phyloP scores from a whole-genome alignment of 257 asterid species.

The Ilex aquifolium region DNA sequence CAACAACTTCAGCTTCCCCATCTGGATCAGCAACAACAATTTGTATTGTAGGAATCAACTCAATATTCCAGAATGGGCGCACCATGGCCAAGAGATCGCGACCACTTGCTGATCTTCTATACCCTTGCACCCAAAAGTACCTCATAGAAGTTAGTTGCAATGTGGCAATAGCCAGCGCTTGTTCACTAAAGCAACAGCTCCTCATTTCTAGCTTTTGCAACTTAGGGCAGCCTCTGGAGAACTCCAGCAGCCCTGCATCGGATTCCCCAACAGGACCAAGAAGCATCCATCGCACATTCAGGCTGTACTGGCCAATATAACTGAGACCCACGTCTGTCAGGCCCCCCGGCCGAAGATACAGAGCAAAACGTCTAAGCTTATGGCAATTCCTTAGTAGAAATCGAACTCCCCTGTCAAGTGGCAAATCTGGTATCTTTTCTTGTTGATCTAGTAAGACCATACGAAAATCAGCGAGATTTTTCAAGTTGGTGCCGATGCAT shows the following conservation, averaged over 20 bases:
- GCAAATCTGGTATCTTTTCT: conserved; percentile 60
- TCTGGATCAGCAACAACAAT: conserved; percentile 18
- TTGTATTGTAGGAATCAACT: conserved; percentile 62
- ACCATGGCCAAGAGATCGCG: conserved; percentile 52
- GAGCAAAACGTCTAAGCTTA: conserved; percentile 63
- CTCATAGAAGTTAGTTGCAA: conserved; percentile 45
- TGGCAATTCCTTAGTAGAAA: conserved; percentile 59
- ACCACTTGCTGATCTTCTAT: conserved; percentile 40
- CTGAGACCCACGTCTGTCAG: conserved; percentile 38
- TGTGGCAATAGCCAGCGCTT: conserved; percentile 60
- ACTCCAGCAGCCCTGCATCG: conserved; percentile 69
- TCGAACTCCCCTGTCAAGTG: conserved; percentile 78
- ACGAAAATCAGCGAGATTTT: conserved; percentile 67
- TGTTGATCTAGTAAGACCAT: conserved; percentile 67
- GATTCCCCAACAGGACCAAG: conserved; percentile 75
- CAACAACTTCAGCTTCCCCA: conserved; percentile 17
- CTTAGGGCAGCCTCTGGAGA: conserved; percentile 78
- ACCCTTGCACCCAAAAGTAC: conserved; percentile 91
- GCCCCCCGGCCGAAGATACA: conserved; percentile 73
- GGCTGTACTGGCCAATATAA: not conserved
- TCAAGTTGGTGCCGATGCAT: conserved; percentile 47
- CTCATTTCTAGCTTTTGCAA: conserved; percentile 76
- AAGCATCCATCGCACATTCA: conserved; percentile 37
- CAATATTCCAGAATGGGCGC: conserved; percentile 72
- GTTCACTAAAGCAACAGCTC: conserved; percentile 79